Evolutionary conservation across 2,329 filamentous ascomycete species (phyloP), one percentile per base, ranked within the genome.

Genomic region (Corinectria fuckeliana): DNA sequence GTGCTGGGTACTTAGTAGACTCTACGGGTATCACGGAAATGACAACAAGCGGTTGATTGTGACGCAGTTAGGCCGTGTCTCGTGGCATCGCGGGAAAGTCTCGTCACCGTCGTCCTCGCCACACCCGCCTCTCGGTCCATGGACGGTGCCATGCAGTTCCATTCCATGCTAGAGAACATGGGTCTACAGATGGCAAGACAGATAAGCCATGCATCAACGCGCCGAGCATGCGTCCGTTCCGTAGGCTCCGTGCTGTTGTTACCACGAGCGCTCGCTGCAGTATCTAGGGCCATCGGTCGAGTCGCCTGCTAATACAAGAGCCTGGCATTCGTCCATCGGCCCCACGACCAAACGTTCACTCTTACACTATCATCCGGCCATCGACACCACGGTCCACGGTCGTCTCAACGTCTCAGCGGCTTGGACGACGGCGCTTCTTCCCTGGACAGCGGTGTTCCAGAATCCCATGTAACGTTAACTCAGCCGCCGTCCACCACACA

Each of bases 401-500:
- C 49, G 26, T 47, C 56, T 42, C 30, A 25, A 34, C 30, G 28
- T 23, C 2, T 14, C 28, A 5, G 5, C 32, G 18, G n/a, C 32
- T 16, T 36, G 16, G 32, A 18, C 32, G n/a, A 36, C 32, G 10
- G 16, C n/a, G 32, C 14, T 32, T 32, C 30, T 2, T 10, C 26
- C 14, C 3, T 32, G 30, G 34, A 28, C 44, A 39, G 54, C 34
- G 48, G 39, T 39, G 53, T 51, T 21, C 36, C 20, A 38, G 42
- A 55, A 45, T 52, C 47, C 61, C 65, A 70, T 70, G 68, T 71
- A 70, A 70, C 68, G 68, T 70, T 70, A 70, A 71, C 68, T 59
- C 63, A 55, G 42, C 53, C 36, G 49, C 53, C 48, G 18, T 32
- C 60, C 62, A 67, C 62, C 62, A 68, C 55, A 62, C 50, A 49